phyloP scores from a whole-genome alignment of 257 asterid species.

The Solanum corneliomulleri region DNA sequence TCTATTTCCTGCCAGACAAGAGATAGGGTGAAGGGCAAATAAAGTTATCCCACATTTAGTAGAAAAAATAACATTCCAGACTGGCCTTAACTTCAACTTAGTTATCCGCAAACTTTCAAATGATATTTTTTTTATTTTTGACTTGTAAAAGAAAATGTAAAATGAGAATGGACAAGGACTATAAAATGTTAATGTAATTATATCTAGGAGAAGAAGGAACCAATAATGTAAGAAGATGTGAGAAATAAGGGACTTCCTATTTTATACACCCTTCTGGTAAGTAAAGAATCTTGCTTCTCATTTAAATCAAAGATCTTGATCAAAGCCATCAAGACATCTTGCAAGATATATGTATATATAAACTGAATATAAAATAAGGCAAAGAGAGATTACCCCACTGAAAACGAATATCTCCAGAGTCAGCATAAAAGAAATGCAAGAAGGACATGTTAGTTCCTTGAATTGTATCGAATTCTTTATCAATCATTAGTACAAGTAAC shows the following conservation, averaged over 20 bases:
- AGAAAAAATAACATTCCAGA: background rate
- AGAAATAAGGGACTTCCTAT: background rate
- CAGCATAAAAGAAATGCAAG: conserved; percentile 31
- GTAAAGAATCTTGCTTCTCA: background rate
- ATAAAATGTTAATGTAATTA: background rate
- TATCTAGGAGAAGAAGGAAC: background rate
- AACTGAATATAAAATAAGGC: conserved; percentile 2
- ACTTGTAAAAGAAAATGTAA: background rate
- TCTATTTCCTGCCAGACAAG: background rate
- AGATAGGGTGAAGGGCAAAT: background rate
- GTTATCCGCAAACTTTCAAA: background rate
- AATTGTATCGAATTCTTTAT: background rate
- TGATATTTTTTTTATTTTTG: background rate
- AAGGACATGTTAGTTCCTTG: conserved; percentile 30
- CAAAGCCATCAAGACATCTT: background rate
- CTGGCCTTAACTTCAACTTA: background rate
- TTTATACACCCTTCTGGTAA: background rate
- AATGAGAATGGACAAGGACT: background rate
- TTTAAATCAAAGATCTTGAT: background rate
- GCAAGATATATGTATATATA: background rate
- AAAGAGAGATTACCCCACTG: conserved; percentile 77
- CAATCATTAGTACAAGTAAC: background rate
- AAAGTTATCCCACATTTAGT: background rate
- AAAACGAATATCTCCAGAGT: conserved; percentile 20
- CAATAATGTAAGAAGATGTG: background rate